Evolutionary conservation across 1,284 basidiomycete genomes (phyloP).

Genomic region (Lentinula novae-zelandiae): DNA sequence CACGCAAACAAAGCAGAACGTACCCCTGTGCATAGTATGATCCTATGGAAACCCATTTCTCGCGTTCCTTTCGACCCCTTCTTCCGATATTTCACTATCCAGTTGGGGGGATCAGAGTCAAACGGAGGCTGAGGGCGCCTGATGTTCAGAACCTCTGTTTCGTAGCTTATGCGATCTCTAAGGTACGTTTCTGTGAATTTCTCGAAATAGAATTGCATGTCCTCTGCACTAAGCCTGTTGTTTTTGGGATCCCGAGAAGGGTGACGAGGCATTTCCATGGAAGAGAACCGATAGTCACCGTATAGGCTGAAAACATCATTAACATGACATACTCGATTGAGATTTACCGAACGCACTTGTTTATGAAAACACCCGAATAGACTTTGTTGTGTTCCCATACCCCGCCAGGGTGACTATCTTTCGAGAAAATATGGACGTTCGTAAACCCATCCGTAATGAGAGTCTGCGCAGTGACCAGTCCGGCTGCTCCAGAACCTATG

Average conservation of each 20-base stretch:
- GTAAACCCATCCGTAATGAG: conserved; percentile 25
- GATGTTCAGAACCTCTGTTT: conserved; percentile 43
- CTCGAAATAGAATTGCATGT: conserved; percentile 51
- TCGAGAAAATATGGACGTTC: conserved; percentile 22
- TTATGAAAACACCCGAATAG: conserved; percentile 50
- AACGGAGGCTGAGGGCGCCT: conserved; percentile 23
- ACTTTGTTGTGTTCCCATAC: conserved; percentile 24
- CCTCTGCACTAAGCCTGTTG: conserved; percentile 45
- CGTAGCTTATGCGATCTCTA: conserved; percentile 38
- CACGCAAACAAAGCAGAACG: conserved; percentile 16
- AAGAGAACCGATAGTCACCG: conserved; percentile 56
- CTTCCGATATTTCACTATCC: conserved; percentile 33
- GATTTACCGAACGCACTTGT: conserved; percentile 40
- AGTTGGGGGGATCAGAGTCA: conserved; percentile 25
- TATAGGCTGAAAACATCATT: conserved; percentile 40
- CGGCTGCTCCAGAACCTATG: conserved; percentile 25
- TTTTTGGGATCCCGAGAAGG: conserved; percentile 26
- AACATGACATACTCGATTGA: background rate
- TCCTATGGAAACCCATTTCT: conserved; percentile 28
- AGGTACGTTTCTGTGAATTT: conserved; percentile 44
- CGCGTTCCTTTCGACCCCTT: conserved; percentile 25
- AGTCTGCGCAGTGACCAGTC: conserved; percentile 24
- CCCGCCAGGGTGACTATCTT: conserved; percentile 23
- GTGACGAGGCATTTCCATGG: conserved; percentile 41
- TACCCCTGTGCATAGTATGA: conserved; percentile 59